phyloP scores from a whole-genome alignment of 2,329 filamentous ascomycete species.

The Ciborinia camelliae region DNA sequence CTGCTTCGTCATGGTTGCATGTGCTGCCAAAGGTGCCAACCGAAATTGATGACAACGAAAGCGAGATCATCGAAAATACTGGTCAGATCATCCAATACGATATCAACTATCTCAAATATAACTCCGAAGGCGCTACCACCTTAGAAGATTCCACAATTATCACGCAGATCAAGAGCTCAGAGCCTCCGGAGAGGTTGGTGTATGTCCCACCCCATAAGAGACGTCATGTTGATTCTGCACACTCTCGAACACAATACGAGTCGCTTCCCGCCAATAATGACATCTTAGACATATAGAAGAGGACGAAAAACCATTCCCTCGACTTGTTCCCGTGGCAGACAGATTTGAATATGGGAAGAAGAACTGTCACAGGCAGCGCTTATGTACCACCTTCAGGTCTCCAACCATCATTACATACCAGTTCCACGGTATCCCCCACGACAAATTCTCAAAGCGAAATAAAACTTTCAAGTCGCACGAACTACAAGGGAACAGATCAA shows the following conservation, averaged over 20 bases:
- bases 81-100: rapidly evolving
- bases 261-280: rapidly evolving
- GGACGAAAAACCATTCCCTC: not conserved
- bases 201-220: not conserved
- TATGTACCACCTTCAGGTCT: not conserved
- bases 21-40: not conserved
- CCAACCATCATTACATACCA: no score
- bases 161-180: no score
- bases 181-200: rapidly evolving
- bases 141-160: not conserved
- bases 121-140: rapidly evolving
- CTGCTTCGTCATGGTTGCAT: not conserved
- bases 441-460: rapidly evolving
- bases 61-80: no score
- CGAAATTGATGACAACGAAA: not conserved
- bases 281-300: not conserved
- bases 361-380: not conserved
- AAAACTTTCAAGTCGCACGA: not conserved
- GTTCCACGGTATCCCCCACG: rapidly evolving
- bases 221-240: rapidly evolving
- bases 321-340: not conserved
- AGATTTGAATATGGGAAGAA: not conserved
- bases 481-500: not conserved
- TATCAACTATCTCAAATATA: rapidly evolving
- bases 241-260: not conserved